Percentiles rank a stretch among this genome's conserved stretches.
Conservation (phyloP, 2,329 filamentous ascomycete genomes). For the Xylariaceae sp. region DNA sequence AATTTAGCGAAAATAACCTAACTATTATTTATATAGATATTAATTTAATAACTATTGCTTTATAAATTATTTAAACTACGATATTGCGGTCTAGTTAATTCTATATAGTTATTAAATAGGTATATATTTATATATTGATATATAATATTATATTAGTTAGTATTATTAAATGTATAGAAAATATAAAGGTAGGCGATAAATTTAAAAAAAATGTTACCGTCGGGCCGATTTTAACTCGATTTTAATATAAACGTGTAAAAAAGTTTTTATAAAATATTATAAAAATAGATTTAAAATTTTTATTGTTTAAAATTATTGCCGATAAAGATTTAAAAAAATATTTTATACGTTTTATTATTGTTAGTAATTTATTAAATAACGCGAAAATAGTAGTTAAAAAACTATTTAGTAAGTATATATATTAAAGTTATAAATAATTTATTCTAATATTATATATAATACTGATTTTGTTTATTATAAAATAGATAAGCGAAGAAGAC, state of each 20-base stretch:
- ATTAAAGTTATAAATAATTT: no score
- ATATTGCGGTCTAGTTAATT: conserved; percentile 49
- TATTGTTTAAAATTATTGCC: conserved; percentile 4
- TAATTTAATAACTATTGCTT: conserved; percentile 31
- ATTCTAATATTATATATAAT: no score
- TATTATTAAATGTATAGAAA: conserved; percentile 34
- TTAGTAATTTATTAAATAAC: conserved; percentile 23
- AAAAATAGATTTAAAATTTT: conserved; percentile 17
- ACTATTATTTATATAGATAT: conserved; percentile 56
- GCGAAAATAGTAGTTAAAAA: conserved; percentile 22
- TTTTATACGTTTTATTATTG: conserved; percentile 20
- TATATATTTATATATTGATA: conserved; percentile 54
- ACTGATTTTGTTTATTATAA: conserved; percentile 41
- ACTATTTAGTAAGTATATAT: no score
- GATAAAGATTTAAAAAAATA: conserved; percentile 10
- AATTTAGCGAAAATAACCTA: conserved; percentile 60
- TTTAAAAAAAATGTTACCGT: conserved; percentile 8
- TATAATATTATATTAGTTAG: conserved; percentile 42
- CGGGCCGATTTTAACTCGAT: conserved; percentile 20
- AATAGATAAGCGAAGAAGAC: conserved; percentile 41
- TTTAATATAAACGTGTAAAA: conserved; percentile 24
- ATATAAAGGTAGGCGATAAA: conserved; percentile 8
- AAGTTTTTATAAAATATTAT: conserved; percentile 23
- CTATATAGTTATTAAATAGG: conserved; percentile 47
- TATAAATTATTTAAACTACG: conserved; percentile 35